phyloP scores from a whole-genome alignment of 176 grass and related monocot species.

The Musa schizocarpa region DNA sequence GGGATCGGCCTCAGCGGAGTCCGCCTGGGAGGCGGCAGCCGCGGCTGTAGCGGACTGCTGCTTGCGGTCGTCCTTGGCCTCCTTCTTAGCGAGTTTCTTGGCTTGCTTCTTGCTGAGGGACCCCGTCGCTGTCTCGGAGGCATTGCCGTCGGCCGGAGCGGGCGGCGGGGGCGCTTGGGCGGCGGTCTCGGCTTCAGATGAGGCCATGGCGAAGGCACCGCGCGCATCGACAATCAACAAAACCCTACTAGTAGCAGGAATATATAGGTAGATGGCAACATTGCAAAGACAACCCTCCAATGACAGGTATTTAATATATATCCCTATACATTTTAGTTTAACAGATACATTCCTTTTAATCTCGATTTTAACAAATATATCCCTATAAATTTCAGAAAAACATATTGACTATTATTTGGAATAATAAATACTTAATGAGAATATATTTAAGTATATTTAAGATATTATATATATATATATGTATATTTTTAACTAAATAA shows the following conservation, averaged over 20 bases:
- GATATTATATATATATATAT: no score
- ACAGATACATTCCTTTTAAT: no score
- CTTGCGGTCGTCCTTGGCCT: slow-evolving; percentile 43
- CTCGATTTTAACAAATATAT: no score
- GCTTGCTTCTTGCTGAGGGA: slow-evolving; percentile 76
- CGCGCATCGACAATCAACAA: not conserved
- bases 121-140: slow-evolving; percentile 27
- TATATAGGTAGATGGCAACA: no score
- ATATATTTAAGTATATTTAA: no score
- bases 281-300: no score
- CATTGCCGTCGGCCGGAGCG: not conserved
- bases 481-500: no score
- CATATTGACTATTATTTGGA: no score
- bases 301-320: no score
- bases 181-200: not conserved
- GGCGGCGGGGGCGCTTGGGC: not conserved
- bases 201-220: not conserved
- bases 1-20: slow-evolving; percentile 30
- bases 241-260: not conserved
- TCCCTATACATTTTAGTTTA: no score
- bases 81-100: slow-evolving; percentile 63
- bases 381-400: no score
- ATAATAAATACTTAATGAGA: no score
- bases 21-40: not conserved
- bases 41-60: slow-evolving; percentile 24